Conservation (phyloP, 2,329 filamentous ascomycete genomes). For the Trichoderma arundinaceum region DNA sequence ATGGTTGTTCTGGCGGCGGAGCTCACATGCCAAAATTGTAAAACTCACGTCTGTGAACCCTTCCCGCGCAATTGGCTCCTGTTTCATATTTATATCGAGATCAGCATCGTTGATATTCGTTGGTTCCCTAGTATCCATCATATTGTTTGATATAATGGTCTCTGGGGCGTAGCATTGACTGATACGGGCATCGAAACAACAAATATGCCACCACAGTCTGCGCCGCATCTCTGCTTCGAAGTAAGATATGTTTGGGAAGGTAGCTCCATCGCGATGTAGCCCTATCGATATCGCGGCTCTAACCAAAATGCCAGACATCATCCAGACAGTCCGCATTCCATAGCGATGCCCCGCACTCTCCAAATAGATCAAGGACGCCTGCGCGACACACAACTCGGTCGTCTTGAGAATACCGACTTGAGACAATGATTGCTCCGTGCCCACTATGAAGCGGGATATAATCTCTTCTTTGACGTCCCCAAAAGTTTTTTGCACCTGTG, state of each 20-base stretch:
- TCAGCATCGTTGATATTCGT: slow-evolving; percentile 13
- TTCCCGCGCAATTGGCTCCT: slow-evolving; percentile 3
- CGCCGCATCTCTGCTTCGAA: slow-evolving; percentile 16
- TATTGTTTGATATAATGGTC: slow-evolving; percentile 9
- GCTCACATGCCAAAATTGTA: slow-evolving; percentile 7
- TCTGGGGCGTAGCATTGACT: slow-evolving; percentile 10
- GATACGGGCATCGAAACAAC: slow-evolving; percentile 12
- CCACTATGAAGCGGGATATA: slow-evolving; percentile 34
- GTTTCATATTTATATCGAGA: slow-evolving; percentile 7
- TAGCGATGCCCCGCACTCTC: slow-evolving; percentile 33
- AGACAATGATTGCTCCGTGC: slow-evolving; percentile 38
- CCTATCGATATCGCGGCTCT: slow-evolving; percentile 37
- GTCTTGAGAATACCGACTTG: slow-evolving; percentile 37
- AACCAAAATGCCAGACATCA: slow-evolving; percentile 37
- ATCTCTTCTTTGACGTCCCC: slow-evolving; percentile 14
- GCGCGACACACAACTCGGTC: slow-evolving; percentile 37
- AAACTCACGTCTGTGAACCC: slow-evolving; percentile 15
- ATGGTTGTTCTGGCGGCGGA: slow-evolving; percentile 1
- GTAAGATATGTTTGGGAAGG: slow-evolving; percentile 11
- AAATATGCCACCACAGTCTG: slow-evolving; percentile 21
- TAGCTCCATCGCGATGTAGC: slow-evolving; percentile 33
- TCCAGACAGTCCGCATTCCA: slow-evolving; percentile 36
- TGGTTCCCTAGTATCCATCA: slow-evolving; percentile 14
- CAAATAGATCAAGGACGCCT: slow-evolving; percentile 41
- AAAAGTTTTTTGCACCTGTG: not conserved